Base-by-base conservation (phyloP, 2,329 filamentous ascomycete genomes). In the Rhexocercosporidium sp. region DNA sequence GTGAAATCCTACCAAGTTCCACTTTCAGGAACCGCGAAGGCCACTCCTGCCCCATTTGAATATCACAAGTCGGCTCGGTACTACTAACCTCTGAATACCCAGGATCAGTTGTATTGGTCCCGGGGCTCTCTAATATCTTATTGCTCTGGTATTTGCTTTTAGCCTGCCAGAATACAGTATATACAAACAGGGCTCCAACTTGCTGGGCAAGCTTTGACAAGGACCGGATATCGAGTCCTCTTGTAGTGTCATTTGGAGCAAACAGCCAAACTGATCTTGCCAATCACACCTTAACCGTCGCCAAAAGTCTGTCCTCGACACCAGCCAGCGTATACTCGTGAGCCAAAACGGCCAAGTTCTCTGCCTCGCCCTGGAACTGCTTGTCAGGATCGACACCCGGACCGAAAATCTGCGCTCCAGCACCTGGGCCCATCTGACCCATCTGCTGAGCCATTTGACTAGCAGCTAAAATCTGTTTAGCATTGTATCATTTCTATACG, bases 341-440 rank as follows among this genome's bases (percentile, higher is more conserved):
- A 78, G 97, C 94, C 75, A 97, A 86, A 27, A 99, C 96, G 74
- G 96, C 94, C 70, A 99, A 80, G 80, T 99, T 99, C 84, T 99
- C 96, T 2, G 92, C 92, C 82, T 99, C 96, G 56, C 85, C 92
- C 78, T 91, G 85, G 81, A 97, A 99, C 78, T 97, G 88, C 85
- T 99, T 99, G 81, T 98, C 92, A 0, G 94, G 93, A 77, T 99
- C 96, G 76, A 96, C 91, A 27, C 95, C 94, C 0, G 96, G 94
- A 34, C 92, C 94, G 79, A 97, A 97, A 83, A 96, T 91, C 76
- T 94, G 82, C 53, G 80, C 80, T 54, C 80, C 81, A 77, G 88
- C 34, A 86, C 87, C 71, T 54, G 90, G 89, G 41, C 89, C 92
- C 85, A 93, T 90, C 75, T 90, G 86, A 16, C 85, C 85, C 90